Base-by-base conservation (phyloP, 345 rosid genomes). In the Litchi chinensis region DNA sequence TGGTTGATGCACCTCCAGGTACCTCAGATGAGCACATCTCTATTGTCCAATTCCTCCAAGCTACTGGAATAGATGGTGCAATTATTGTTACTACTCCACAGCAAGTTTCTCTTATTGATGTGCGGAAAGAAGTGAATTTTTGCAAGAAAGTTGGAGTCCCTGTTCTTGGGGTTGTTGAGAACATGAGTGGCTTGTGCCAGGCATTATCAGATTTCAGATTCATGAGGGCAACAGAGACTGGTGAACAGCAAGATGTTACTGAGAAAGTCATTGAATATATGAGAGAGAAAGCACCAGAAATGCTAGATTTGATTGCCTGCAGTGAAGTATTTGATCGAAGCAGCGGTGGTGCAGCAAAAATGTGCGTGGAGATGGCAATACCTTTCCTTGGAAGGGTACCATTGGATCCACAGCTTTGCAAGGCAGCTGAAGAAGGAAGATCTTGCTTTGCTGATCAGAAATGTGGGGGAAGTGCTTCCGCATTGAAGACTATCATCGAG, bases 11-110 rank as follows among this genome's bases (percentile, higher is more conserved):
- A 12, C 99, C 99, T 2, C 99, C 97, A 0, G 98, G 99, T 79
- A 95, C 99, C 52, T 95, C 99, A 15, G 98, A 95, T 65, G 98
- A 93, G 80, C 96, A 95, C 83, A 93, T 95, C 89, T 93, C 98
- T 0, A 92, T 95, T 11, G 97, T 92, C 43, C 97, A 93, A 82
- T 93, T 89, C 86, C 98, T 95, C 70, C 97, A 86, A 81, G 90
- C 84, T 37, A 85, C 97, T 0, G 97, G 98, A 44, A 91, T 95
- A 37, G 97, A 95, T 16, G 99, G 99, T 50, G 97, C 99, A 19
- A 95, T 95, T 68, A 88, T 95, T 21, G 97, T 93, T 77, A 92
- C 99, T 8, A 94, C 98, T 16, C 98, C 99, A 0, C 99, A 94
- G 71, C 92, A 96, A 81, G 98, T 96, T 66, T 89, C 99, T 11